phyloP scores from a whole-genome alignment of 352 stramenopile genomes.

The Globisporangium megalacanthum region DNA sequence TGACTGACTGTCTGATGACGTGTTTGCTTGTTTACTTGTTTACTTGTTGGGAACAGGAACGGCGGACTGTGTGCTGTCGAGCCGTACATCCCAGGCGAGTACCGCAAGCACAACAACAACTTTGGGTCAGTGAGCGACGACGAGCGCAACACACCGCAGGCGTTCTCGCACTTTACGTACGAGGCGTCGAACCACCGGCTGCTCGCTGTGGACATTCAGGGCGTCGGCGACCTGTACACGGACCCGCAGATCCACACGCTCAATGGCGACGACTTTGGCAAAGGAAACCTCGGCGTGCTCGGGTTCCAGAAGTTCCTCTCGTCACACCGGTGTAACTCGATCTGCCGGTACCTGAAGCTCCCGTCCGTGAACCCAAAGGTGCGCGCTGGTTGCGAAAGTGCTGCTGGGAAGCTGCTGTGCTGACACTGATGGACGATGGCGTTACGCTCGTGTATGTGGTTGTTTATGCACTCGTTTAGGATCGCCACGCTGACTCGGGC shows the following conservation, averaged over 20 bases:
- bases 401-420: no score
- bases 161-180: conserved; percentile 94
- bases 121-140: conserved; percentile 82
- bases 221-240: conserved; percentile 94
- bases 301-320: conserved; percentile 87
- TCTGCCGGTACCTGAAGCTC: conserved; percentile 83
- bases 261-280: conserved; percentile 84
- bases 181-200: conserved; percentile 89
- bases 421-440: no score
- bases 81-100: conserved; percentile 76
- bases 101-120: conserved; percentile 89
- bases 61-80: conserved; percentile 73
- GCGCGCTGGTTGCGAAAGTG: no score
- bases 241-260: conserved; percentile 91
- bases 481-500: conserved; percentile 63
- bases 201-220: conserved; percentile 94
- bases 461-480: no score
- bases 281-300: conserved; percentile 77
- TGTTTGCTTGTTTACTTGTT: no score
- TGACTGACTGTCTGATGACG: no score
- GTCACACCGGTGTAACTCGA: conserved; percentile 86
- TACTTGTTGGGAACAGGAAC: no score
- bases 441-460: no score
- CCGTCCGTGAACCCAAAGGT: conserved; percentile 74
- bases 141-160: conserved; percentile 80